Evolutionary conservation across 2,329 filamentous ascomycete species (phyloP).

Genomic region (Neonectria faginata): DNA sequence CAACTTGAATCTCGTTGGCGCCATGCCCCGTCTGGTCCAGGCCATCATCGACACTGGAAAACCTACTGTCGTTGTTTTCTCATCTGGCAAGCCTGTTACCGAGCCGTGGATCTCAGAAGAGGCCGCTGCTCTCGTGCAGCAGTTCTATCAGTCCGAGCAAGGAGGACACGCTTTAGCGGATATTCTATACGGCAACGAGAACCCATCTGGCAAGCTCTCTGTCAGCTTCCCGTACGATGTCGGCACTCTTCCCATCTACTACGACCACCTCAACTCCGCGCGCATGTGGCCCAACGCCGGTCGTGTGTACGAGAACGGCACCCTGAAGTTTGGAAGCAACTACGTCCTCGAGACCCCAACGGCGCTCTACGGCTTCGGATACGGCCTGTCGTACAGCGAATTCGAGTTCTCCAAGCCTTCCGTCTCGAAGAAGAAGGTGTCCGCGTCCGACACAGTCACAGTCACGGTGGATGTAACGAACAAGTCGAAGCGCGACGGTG

Average conservation of each 20-base stretch:
- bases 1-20: conserved; percentile 74
- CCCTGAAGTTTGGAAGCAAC: conserved; percentile 71
- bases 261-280: conserved; percentile 78
- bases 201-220: conserved; percentile 73
- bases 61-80: conserved; percentile 76
- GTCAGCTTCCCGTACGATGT: conserved; percentile 76
- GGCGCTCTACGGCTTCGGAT: conserved; percentile 74
- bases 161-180: conserved; percentile 75
- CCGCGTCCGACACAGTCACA: conserved; percentile 64
- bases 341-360: conserved; percentile 72
- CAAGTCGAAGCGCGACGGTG: conserved; percentile 65
- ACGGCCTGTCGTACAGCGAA: conserved; percentile 73
- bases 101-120: conserved; percentile 77
- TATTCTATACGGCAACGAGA: conserved; percentile 72
- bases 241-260: conserved; percentile 76
- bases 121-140: conserved; percentile 75
- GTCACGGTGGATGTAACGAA: conserved; percentile 73
- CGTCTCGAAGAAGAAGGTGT: conserved; percentile 61
- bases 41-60: conserved; percentile 76
- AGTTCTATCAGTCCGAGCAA: conserved; percentile 80
- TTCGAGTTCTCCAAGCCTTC: conserved; percentile 69
- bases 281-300: conserved; percentile 66
- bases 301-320: conserved; percentile 66
- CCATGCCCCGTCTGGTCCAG: conserved; percentile 74
- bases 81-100: conserved; percentile 77